These are phyloP conservation scores for Aspergillus leporis DNA, from an alignment of 495 filamentous ascomycete species.

Conservation along the genomic window DNA sequence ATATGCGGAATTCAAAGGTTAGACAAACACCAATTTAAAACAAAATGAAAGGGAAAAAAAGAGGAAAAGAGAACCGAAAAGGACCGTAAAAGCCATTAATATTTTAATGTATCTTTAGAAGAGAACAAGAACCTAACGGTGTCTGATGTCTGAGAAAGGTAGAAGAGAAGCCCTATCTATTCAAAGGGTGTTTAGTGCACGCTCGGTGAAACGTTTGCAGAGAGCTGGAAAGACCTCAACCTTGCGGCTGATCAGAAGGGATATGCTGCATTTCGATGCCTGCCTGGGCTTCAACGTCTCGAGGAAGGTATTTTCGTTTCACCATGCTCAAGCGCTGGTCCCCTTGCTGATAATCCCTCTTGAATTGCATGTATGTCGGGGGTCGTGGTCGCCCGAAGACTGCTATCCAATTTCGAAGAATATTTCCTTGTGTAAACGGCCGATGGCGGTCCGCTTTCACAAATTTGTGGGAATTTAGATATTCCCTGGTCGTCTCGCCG, in stretches of 20 bases:
- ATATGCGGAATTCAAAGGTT: too few species aligned
- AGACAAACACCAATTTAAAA: too few species aligned
- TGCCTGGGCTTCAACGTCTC: constrained; percentile 51
- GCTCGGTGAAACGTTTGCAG: background rate
- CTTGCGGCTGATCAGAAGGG: constrained; percentile 25
- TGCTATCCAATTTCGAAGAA: constrained; percentile 75
- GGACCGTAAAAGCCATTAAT: constrained; percentile 4
- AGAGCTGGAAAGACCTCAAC: constrained; percentile 9
- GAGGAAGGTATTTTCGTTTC: constrained; percentile 54
- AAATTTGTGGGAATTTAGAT: constrained; percentile 94
- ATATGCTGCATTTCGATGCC: constrained; percentile 64
- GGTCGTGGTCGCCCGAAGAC: constrained; percentile 82
- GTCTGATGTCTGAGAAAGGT: background rate
- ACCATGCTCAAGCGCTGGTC: constrained; percentile 79
- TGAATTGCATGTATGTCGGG: constrained; percentile 90
- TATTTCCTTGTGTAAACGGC: constrained; percentile 79
- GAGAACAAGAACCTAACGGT: background rate
- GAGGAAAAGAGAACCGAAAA: constrained; percentile 7
- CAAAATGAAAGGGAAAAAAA: constrained; percentile 1
- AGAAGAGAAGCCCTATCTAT: background rate
- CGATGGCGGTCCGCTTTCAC: constrained; percentile 85
- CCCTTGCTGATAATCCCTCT: constrained; percentile 70
- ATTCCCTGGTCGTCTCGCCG: constrained; percentile 94
- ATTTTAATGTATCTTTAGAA: constrained; percentile 9
- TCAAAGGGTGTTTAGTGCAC: background rate